Evolutionary conservation across 1,139 yeast genomes (phyloP).

Genomic region (Saccharomycopsis hybrid): DNA sequence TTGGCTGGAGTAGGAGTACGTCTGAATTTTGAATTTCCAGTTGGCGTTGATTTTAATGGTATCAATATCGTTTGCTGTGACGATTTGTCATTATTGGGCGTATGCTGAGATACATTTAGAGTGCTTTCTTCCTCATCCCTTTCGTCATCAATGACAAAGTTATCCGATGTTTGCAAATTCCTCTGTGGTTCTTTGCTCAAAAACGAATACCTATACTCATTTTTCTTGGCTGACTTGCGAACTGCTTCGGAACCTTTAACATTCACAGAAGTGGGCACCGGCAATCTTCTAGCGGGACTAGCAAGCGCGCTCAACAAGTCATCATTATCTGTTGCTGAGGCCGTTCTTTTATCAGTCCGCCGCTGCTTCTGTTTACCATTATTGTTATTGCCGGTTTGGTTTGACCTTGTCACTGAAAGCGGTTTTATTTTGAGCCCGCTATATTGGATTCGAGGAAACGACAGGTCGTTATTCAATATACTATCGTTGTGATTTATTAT

Average conservation of each 20-base stretch:
- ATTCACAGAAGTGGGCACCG: background rate
- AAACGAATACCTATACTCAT: background rate
- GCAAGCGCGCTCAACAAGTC: background rate
- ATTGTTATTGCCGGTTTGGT: too few species aligned
- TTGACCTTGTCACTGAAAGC: too few species aligned
- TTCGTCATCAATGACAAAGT: background rate
- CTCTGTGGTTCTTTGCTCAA: background rate
- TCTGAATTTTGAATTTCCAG: too few species aligned
- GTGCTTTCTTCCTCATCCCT: background rate
- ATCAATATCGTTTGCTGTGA: background rate
- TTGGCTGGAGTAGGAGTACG: too few species aligned
- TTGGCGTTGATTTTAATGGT: background rate
- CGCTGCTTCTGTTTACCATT: too few species aligned
- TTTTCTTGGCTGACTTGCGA: too few species aligned
- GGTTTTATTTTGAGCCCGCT: too few species aligned
- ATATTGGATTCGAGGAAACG: too few species aligned
- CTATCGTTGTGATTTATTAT: too few species aligned
- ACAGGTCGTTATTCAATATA: too few species aligned
- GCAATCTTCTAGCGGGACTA: background rate
- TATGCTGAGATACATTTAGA: background rate
- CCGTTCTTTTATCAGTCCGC: too few species aligned
- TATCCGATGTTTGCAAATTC: background rate
- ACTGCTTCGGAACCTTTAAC: background rate
- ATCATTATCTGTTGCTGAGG: too few species aligned
- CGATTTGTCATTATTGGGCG: background rate